Evolutionary conservation across 1,284 basidiomycete species (phyloP), one percentile per base, ranked within the genome.

Genomic region (Leccinum subrobustum): DNA sequence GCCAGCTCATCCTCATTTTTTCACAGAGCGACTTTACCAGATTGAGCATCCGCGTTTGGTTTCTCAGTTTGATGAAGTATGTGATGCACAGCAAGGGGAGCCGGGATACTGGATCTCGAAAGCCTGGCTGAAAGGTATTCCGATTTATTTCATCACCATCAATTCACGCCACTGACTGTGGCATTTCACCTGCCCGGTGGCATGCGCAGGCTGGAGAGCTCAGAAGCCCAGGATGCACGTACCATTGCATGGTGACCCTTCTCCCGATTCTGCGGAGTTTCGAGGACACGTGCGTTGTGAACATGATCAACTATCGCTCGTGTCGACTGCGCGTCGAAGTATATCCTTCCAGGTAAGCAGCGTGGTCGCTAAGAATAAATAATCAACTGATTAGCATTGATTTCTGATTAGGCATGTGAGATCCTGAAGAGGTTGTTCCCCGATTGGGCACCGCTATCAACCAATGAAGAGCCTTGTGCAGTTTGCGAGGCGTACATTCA

Each of bases 81-180:
- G 78, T 54, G 75, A 79, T 37, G 72, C 78, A 4, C 76, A 76
- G 20, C 76, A 77, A 18, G 79, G 80, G 55, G 74, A 75, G 31
- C 64, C 68, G n/a, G 83, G 83, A 11, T 87, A 80, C 68, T 91
- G 88, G 87, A 84, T 93, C 67, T 92, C 92, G 1, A 91, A 87
- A 68, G 70, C 75, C 11, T 93, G 92, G 92, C 70, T 91, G 4
- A 88, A 82, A 81, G 91, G 91, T 89, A 64, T 59, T 63, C 44
- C 56, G 54, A 35, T 20, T 35, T 23, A 57, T 55, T 64, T 33
- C 51, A 65, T 57, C 60, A 51, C 12, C 62, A 60, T 61, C 50
- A 50, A 1, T 52, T 60, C 37, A 52, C 54, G 33, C 59, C 61
- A 61, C 60, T 70, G 12, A 51, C 25, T 60, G 65, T 50, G 47